These are phyloP conservation scores for Lentinula lateritia DNA, from an alignment of 768 basidiomycete genomes.

Conservation along the genomic window DNA sequence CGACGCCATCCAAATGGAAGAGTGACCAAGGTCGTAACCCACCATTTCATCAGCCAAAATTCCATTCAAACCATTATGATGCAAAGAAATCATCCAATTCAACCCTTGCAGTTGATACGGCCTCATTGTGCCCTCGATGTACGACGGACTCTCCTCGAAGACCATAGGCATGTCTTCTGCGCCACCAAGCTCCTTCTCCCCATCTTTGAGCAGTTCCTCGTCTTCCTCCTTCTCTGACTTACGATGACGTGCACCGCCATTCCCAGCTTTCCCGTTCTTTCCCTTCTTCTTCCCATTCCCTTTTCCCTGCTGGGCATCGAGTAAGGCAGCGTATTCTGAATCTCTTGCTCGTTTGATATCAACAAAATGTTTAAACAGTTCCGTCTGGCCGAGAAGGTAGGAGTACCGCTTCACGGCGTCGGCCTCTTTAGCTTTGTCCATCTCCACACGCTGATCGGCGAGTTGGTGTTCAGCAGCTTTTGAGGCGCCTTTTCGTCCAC, in stretches of 20 bases:
- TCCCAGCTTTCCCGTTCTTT: constrained; percentile 50
- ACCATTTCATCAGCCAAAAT: constrained; percentile 98
- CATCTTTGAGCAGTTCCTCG: constrained; percentile 87
- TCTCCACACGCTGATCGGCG: constrained; percentile 66
- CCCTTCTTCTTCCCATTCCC: constrained; percentile 71
- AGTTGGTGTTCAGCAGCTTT: constrained; percentile 70
- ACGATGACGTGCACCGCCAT: constrained; percentile 75
- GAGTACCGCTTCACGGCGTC: constrained; percentile 96
- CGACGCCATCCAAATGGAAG: background rate
- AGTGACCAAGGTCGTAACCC: background rate
- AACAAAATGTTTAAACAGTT: constrained; percentile 96
- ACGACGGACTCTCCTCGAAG: constrained; percentile 90
- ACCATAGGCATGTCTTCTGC: constrained; percentile 90
- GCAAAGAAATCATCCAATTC: constrained; percentile 95
- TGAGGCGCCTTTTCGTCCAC: constrained; percentile 42
- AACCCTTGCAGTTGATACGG: constrained; percentile 93
- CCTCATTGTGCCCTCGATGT: constrained; percentile 87
- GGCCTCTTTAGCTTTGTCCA: constrained; percentile 86
- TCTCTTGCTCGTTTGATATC: constrained; percentile 94
- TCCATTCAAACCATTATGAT: constrained; percentile 95
- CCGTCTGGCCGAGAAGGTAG: constrained; percentile 96
- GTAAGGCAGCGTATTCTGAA: constrained; percentile 85
- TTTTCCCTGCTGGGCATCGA: constrained; percentile 67
- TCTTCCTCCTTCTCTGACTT: constrained; percentile 99
- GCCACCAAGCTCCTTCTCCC: constrained; percentile 64